These are phyloP conservation scores for Cucumis hystrix DNA, from an alignment of 306 rosid genomes.

Conservation along the genomic window DNA sequence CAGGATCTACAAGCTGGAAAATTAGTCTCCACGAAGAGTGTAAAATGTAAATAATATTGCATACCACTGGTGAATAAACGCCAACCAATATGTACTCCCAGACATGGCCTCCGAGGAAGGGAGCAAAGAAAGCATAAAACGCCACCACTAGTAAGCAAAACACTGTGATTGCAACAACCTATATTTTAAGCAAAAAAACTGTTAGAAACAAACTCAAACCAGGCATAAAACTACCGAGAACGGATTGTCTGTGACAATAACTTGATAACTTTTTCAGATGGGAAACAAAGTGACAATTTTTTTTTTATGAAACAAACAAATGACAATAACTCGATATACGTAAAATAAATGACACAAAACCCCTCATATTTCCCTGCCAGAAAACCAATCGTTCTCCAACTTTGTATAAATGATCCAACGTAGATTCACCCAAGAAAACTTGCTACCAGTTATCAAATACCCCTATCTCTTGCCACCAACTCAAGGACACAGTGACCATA, in stretches of 20 bases:
- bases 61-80: constrained; percentile 76
- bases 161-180: constrained; percentile 89
- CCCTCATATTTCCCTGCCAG: background rate
- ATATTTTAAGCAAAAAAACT: constrained; percentile 10
- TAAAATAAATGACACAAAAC: background rate
- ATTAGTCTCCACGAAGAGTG: background rate
- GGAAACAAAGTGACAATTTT: no score
- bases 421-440: background rate
- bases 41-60: background rate
- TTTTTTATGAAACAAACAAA: no score
- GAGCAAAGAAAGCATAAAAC: constrained; percentile 85
- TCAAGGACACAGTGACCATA: no score
- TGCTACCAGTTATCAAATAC: background rate
- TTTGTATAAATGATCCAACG: background rate
- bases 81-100: constrained; percentile 66
- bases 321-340: background rate
- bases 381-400: background rate
- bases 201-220: background rate
- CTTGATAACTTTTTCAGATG: background rate
- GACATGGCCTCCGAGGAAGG: constrained; percentile 74
- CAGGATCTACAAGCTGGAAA: background rate
- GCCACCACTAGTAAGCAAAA: constrained; percentile 84
- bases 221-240: background rate
- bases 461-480: background rate
- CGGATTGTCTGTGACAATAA: background rate